Evolutionary conservation across 1,139 yeast genomes (phyloP), one percentile per base, ranked within the genome.

Genomic region (Suhomyces maxii): DNA sequence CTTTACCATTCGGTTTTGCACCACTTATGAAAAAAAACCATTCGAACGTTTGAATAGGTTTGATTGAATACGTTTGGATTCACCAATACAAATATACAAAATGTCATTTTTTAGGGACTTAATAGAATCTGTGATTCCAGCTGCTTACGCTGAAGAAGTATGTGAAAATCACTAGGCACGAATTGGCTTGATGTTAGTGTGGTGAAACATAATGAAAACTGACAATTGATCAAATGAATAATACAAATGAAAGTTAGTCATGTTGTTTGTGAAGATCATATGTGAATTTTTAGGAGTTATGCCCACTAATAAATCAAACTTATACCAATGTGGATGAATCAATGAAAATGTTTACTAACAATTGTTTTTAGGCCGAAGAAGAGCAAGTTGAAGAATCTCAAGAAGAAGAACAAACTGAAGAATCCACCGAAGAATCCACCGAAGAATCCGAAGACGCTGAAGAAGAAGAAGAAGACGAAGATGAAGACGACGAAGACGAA

Each of bases 81-180:
- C 31, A 28, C 38, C 38, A 40, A 35, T 33, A 31, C 28, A 36
- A 12, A 13, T 30, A 31, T 37, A 37, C 50, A 54, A 44, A 37
- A 74, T 75, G 80, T 77, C 84, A 59, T 77, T 88, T 64, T 79
- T 80, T 67, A 75, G 81, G 76, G 96, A 89, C 70, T 75, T 90
- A 65, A 85, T 87, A 73, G 96, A 89, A 69, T 79, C 88, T 56
- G 79, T 88, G 55, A 72, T 83, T 59, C 96, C 97, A 66, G 80
- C 89, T 58, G 96, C 96, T 49, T 83, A 79, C 73, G 97, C 97
- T 63, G 97, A 88, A 67, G 91, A 83, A 67, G 84, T 79, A 72
- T 59, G 79, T 73, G 26, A 33, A 36, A 35, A 4, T 18, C 6
- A 13, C 7, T 10, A 8, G 1, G 8, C 10, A 28, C 3, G 31